Conservation (phyloP, 2,329 filamentous ascomycete species). For the Fusarium pininemorale region DNA sequence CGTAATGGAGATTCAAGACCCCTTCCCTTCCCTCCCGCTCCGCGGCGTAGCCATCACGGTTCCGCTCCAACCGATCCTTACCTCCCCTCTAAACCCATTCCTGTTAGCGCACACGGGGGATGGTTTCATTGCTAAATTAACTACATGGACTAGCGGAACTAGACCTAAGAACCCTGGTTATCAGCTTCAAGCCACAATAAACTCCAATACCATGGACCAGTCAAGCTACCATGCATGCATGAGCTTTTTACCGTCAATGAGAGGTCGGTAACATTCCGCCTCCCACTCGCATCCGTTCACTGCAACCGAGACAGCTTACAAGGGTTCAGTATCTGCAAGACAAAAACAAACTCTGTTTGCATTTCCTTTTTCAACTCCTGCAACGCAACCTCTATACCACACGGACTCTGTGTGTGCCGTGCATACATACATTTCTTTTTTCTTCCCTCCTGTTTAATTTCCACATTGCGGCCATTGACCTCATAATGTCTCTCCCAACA, state of each 20-base stretch:
- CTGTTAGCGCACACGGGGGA: background rate
- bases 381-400: background rate
- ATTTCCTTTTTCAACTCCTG: background rate
- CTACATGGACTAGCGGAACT: background rate
- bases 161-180: background rate
- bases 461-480: background rate
- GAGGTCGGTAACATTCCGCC: background rate
- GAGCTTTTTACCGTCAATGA: slow-evolving; percentile 2
- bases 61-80: slow-evolving; percentile 10
- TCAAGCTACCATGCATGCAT: background rate
- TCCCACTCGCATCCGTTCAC: background rate
- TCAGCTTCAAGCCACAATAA: slow-evolving; percentile 5
- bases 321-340: background rate
- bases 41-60: background rate
- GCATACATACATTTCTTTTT: background rate
- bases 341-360: slow-evolving; percentile 25
- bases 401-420: slow-evolving; percentile 9
- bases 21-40: background rate
- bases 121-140: slow-evolving; percentile 21
- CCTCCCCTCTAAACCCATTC: background rate
- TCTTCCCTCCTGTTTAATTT: background rate
- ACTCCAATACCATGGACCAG: background rate
- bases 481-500: background rate
- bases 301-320: background rate
- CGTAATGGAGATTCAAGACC: background rate